Conservation (phyloP, 805 yeast genomes). For the Kazachstania psychrophila region DNA sequence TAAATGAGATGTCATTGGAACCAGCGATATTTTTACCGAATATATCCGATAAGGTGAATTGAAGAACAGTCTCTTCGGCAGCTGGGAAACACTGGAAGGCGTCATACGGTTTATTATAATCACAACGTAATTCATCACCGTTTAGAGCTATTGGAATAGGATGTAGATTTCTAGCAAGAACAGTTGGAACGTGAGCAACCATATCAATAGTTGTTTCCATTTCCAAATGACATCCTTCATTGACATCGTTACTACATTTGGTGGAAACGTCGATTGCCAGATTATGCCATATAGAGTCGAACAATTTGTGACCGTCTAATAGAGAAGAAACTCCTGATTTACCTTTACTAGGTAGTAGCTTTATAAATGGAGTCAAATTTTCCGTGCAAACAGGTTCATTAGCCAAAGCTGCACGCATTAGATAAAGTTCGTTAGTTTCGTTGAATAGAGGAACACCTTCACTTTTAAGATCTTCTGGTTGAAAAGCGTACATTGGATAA, state of each 20-base stretch:
- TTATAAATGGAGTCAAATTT: constrained; percentile 86
- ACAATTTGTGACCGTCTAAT: constrained; percentile 81
- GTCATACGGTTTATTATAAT: constrained; percentile 47
- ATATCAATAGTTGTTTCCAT: constrained; percentile 62
- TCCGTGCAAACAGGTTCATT: constrained; percentile 96
- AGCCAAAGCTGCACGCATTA: constrained; percentile 80
- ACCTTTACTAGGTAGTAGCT: constrained; percentile 85
- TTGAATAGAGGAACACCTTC: constrained; percentile 22
- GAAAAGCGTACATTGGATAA: constrained; percentile 40
- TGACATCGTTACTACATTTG: constrained; percentile 33
- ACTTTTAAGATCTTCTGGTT: constrained; percentile 12
- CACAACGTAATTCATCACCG: constrained; percentile 67
- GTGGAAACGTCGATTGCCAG: constrained; percentile 78
- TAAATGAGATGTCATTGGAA: constrained; percentile 46
- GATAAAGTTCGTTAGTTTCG: constrained; percentile 36
- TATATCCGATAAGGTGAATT: constrained; percentile 50
- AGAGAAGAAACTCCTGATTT: constrained; percentile 79
- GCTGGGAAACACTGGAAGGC: constrained; percentile 73
- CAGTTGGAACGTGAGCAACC: constrained; percentile 61
- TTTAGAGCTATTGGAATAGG: constrained; percentile 77
- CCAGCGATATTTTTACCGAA: constrained; percentile 66
- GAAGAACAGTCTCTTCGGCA: constrained; percentile 38
- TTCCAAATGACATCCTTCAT: constrained; percentile 36
- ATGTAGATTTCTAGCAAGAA: constrained; percentile 49
- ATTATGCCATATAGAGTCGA: constrained; percentile 89